Conservation (phyloP, 2,329 filamentous ascomycete species). For the Talaromyces albobiverticillius region DNA sequence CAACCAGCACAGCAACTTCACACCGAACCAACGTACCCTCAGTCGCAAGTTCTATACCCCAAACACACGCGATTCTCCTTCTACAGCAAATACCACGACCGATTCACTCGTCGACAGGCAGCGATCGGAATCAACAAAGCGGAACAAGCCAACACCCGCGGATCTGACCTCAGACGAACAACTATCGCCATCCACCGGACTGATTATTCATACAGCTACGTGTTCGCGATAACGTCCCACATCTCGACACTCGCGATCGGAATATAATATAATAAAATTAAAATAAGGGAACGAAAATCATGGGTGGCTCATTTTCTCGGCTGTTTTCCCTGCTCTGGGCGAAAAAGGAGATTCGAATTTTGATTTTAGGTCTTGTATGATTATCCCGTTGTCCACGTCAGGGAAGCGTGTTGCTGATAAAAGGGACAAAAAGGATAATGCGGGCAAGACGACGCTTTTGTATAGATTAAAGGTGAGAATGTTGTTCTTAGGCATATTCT, state of each 20-base stretch:
- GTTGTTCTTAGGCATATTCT: background rate
- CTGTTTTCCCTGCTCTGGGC: conserved; percentile 74
- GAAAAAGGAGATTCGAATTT: conserved; percentile 96
- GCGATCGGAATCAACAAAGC: background rate
- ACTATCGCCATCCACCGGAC: background rate
- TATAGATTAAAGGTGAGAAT: conserved; percentile 86
- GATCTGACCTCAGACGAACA: too few relatives aligned
- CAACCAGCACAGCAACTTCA: background rate
- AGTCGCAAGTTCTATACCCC: background rate
- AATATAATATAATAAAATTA: too few relatives aligned
- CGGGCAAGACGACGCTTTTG: conserved; percentile 93
- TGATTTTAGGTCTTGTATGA: conserved; percentile 87
- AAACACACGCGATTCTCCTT: background rate
- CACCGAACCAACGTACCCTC: background rate
- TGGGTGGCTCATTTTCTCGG: conserved; percentile 57
- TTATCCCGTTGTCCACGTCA: background rate
- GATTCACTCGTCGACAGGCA: too few relatives aligned
- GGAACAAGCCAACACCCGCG: too few relatives aligned
- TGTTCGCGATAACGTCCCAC: too few relatives aligned
- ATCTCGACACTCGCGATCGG: too few relatives aligned
- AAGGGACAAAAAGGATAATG: conserved; percentile 84
- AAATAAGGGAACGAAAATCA: conserved; percentile 26
- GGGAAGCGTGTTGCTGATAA: conserved; percentile 14
- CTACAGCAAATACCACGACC: background rate
- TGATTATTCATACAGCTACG: too few relatives aligned